Evolutionary conservation across 306 rosid species (phyloP).

Genomic region (Acmispon strigosus): DNA sequence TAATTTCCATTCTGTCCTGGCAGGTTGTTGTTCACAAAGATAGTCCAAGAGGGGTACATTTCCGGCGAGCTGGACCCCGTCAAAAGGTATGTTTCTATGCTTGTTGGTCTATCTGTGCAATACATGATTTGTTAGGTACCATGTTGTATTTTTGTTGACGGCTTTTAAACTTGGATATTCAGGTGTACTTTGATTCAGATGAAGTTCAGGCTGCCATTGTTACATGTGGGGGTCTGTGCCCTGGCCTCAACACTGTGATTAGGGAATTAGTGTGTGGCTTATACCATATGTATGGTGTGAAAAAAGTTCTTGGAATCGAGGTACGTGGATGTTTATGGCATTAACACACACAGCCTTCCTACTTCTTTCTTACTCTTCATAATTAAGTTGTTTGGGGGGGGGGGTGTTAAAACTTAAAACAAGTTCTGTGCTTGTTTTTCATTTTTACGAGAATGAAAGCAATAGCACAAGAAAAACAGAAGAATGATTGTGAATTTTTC

Average conservation of each 20-base stretch:
- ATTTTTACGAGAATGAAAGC: background rate
- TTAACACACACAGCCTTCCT: background rate
- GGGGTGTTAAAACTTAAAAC: background rate
- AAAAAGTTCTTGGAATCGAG: constrained; percentile 67
- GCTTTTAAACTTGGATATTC: constrained; percentile 11
- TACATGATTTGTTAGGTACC: background rate
- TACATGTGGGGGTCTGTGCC: constrained; percentile 97
- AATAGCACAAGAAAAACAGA: background rate
- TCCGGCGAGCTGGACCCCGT: constrained; percentile 98
- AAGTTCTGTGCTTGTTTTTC: background rate
- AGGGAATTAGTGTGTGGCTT: constrained; percentile 87
- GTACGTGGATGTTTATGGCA: constrained; percentile 34
- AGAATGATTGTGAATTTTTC: background rate
- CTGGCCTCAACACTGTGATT: constrained; percentile 97
- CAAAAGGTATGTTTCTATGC: constrained; percentile 45
- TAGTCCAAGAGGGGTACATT: constrained; percentile 81
- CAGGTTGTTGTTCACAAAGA: constrained; percentile 79
- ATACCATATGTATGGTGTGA: constrained; percentile 87
- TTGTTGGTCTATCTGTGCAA: background rate
- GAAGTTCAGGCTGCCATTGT: constrained; percentile 92
- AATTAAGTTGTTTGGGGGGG: background rate
- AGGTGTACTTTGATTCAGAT: constrained; percentile 80
- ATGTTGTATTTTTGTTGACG: background rate
- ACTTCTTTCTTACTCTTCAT: background rate
- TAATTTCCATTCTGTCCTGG: background rate